These are phyloP conservation scores for Torulaspora quercuum DNA, from an alignment of 805 yeast species.

Conservation along the genomic window DNA sequence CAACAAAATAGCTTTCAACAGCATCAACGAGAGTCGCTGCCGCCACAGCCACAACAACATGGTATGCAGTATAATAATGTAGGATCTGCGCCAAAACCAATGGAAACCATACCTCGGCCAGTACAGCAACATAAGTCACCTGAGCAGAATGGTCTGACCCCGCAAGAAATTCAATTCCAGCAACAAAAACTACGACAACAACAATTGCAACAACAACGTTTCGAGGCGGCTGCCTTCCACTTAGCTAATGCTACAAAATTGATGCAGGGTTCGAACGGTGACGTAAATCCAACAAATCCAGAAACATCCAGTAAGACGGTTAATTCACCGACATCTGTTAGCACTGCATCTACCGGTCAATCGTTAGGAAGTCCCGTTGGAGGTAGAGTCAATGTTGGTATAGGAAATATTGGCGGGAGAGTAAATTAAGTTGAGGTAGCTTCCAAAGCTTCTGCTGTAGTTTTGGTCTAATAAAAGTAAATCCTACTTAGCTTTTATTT, in stretches of 20 bases:
- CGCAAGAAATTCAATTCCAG: constrained; percentile 35
- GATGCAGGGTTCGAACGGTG: constrained; percentile 23
- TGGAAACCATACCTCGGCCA: constrained; percentile 6
- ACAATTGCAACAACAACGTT: constrained; percentile 35
- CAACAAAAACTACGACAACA: constrained; percentile 37
- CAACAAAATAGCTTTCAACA: constrained; percentile 17
- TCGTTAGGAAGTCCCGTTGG: constrained; percentile 19
- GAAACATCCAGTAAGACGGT: constrained; percentile 8
- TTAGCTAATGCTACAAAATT: constrained; percentile 33
- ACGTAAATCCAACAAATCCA: constrained; percentile 9
- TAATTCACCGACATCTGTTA: constrained; percentile 12
- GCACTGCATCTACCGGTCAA: constrained; percentile 10
- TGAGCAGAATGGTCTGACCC: constrained; percentile 31
- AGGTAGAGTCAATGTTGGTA: constrained; percentile 27
- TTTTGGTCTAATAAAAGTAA: too few relatives aligned
- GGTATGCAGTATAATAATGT: constrained; percentile 1
- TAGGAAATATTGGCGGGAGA: constrained; percentile 22
- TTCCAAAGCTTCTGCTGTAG: too few relatives aligned
- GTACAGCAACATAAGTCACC: constrained; percentile 8
- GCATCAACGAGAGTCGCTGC: constrained; percentile 13
- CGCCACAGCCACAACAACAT: constrained; percentile 5
- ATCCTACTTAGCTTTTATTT: too few relatives aligned
- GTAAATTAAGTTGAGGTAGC: too few relatives aligned
- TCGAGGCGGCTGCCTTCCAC: constrained; percentile 36
- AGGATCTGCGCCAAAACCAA: constrained; percentile 4